phyloP scores from a whole-genome alignment of 495 filamentous ascomycete species.

The Penicillium turbatum region DNA sequence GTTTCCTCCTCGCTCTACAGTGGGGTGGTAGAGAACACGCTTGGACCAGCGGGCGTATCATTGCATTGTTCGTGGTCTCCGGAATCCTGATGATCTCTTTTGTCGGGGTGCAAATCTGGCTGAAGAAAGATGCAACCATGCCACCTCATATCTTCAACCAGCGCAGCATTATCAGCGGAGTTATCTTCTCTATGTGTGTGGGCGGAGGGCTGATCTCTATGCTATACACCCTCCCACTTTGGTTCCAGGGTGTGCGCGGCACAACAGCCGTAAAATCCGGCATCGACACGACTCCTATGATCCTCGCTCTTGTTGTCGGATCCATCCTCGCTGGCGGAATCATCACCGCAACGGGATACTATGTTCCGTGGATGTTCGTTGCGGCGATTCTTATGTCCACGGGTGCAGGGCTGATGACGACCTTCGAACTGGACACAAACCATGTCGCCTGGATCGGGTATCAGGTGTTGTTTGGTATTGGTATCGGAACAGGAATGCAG shows the following conservation, averaged over 20 bases:
- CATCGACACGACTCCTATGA: slow-evolving; percentile 37
- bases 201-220: slow-evolving; percentile 31
- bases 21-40: slow-evolving; percentile 57
- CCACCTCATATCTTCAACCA: slow-evolving; percentile 54
- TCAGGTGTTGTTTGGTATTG: slow-evolving; percentile 66
- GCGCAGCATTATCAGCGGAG: slow-evolving; percentile 48
- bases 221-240: slow-evolving; percentile 64
- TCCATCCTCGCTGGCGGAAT: slow-evolving; percentile 45
- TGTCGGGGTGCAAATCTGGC: slow-evolving; percentile 42
- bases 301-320: slow-evolving; percentile 43
- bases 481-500: slow-evolving; percentile 71
- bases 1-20: slow-evolving; percentile 54
- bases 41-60: slow-evolving; percentile 51
- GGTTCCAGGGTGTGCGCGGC: slow-evolving; percentile 64
- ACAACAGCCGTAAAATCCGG: slow-evolving; percentile 33
- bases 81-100: slow-evolving; percentile 44
- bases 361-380: slow-evolving; percentile 55
- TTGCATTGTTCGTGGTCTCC: slow-evolving; percentile 49
- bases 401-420: slow-evolving; percentile 61
- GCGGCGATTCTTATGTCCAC: slow-evolving; percentile 51
- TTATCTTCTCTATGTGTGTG: slow-evolving; percentile 28
- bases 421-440: slow-evolving; percentile 48
- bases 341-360: slow-evolving; percentile 61
- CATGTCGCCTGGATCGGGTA: slow-evolving; percentile 62
- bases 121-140: slow-evolving; percentile 45